These are phyloP conservation scores for Agrostemma githago DNA, from an alignment of 148 eudicot genomes.

Conservation along the genomic window DNA sequence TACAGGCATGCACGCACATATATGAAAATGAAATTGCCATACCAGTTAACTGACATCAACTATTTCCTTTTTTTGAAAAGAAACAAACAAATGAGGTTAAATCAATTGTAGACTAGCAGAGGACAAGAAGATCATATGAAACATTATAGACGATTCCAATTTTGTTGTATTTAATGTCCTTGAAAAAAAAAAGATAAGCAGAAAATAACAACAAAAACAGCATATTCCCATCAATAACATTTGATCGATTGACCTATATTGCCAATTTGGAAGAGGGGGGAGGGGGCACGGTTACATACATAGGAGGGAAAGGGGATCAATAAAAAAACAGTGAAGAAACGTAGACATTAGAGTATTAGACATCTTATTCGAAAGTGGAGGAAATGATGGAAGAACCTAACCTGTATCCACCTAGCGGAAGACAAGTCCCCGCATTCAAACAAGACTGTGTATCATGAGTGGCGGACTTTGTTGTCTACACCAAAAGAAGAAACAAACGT, in stretches of 20 bases:
- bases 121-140: not conserved
- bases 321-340: not conserved
- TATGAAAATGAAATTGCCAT: not conserved
- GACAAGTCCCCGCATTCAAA: conserved; percentile 70
- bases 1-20: not conserved
- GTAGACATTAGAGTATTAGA: not conserved
- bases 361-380: conserved; percentile 5
- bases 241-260: not conserved
- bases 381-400: conserved; percentile 29
- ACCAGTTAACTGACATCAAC: conserved; percentile 1
- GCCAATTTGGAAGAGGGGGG: not conserved
- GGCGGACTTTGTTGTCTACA: conserved; percentile 82
- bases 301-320: not conserved
- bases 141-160: not conserved
- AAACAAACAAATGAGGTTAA: not conserved
- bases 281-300: not conserved
- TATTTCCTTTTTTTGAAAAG: not conserved
- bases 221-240: too few relatives aligned
- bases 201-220: not conserved
- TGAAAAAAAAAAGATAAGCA: not conserved
- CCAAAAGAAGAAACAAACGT: not conserved
- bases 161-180: not conserved
- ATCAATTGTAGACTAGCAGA: not conserved
- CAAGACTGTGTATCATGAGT: conserved; percentile 87
- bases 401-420: conserved; percentile 98